Percentiles rank a stretch among this genome's conserved stretches.
Evolutionary conservation across 345 rosid genomes (phyloP).

Genomic region (Linum tenue): DNA sequence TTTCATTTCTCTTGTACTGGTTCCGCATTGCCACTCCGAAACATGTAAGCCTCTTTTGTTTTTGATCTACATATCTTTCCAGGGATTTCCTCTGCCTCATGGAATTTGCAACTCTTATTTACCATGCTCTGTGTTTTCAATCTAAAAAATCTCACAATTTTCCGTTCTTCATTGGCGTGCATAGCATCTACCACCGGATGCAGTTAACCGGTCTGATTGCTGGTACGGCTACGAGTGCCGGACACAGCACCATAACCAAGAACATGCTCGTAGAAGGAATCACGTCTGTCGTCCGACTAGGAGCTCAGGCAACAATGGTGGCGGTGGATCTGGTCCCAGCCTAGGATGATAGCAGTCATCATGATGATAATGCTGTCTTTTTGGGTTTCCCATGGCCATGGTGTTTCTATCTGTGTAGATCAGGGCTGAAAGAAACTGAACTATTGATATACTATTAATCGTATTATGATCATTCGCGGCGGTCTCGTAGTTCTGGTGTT

Average conservation of each 20-base stretch:
- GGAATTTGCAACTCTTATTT: background rate
- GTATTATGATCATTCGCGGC: too few relatives aligned
- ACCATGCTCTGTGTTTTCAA: background rate
- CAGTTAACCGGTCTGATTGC: conserved; percentile 53
- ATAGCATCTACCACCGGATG: conserved; percentile 53
- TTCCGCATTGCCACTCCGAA: conserved; percentile 54
- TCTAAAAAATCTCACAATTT: background rate
- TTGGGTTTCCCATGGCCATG: too few relatives aligned
- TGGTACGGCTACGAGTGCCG: conserved; percentile 87
- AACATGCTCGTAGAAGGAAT: conserved; percentile 77
- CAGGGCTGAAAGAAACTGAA: too few relatives aligned
- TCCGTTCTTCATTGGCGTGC: background rate
- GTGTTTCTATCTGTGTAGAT: too few relatives aligned
- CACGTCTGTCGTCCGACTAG: conserved; percentile 88
- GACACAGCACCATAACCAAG: conserved; percentile 81
- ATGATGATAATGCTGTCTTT: background rate
- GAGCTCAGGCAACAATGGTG: conserved; percentile 15
- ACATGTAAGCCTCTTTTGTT: conserved; percentile 28
- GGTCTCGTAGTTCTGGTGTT: too few relatives aligned
- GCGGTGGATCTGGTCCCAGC: background rate
- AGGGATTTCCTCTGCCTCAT: background rate
- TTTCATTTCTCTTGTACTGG: conserved; percentile 82
- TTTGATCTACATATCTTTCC: background rate
- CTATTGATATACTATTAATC: too few relatives aligned
- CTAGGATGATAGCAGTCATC: background rate